Percentiles rank a stretch among this genome's conserved stretches.
Evolutionary conservation across 1,284 basidiomycete genomes (phyloP).

Genomic region (Ganoderma lucidum): DNA sequence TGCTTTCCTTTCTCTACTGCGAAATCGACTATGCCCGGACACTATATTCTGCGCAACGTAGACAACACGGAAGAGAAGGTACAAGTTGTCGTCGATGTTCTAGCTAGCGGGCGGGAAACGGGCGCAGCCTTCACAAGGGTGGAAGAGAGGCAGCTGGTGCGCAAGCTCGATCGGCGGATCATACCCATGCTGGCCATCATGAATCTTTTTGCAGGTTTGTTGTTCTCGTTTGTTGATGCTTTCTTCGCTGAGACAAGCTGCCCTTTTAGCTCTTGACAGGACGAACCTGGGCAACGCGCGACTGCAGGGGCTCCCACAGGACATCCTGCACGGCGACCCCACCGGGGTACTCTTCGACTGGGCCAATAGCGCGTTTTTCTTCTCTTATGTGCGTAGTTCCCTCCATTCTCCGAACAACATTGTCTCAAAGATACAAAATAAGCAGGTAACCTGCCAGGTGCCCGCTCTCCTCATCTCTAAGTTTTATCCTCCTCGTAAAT

Average conservation of each 20-base stretch:
- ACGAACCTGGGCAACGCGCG: slow-evolving; percentile 82
- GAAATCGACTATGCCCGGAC: no score
- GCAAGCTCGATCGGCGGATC: slow-evolving; percentile 70
- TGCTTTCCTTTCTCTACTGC: no score
- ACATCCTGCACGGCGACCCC: slow-evolving; percentile 71
- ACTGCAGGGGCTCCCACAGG: slow-evolving; percentile 71
- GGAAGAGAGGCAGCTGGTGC: slow-evolving; percentile 62
- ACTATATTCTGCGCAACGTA: no score
- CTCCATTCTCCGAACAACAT: background rate
- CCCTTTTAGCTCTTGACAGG: slow-evolving; percentile 66
- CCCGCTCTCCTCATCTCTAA: slow-evolving; percentile 74
- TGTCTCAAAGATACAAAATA: background rate
- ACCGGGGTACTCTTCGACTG: slow-evolving; percentile 75
- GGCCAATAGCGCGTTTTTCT: slow-evolving; percentile 78
- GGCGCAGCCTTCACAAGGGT: background rate
- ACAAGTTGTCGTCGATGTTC: background rate
- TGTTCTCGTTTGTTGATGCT: background rate
- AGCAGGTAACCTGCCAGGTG: slow-evolving; percentile 72
- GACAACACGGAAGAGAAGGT: background rate
- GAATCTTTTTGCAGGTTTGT: slow-evolving; percentile 73
- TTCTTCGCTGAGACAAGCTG: no score
- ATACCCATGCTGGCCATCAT: slow-evolving; percentile 70
- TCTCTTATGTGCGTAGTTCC: slow-evolving; percentile 66
- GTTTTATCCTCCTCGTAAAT: slow-evolving; percentile 69
- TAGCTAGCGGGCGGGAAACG: background rate